Evolutionary conservation across 202 grass and related monocot genomes (phyloP).

Genomic region (Setaria italica): DNA sequence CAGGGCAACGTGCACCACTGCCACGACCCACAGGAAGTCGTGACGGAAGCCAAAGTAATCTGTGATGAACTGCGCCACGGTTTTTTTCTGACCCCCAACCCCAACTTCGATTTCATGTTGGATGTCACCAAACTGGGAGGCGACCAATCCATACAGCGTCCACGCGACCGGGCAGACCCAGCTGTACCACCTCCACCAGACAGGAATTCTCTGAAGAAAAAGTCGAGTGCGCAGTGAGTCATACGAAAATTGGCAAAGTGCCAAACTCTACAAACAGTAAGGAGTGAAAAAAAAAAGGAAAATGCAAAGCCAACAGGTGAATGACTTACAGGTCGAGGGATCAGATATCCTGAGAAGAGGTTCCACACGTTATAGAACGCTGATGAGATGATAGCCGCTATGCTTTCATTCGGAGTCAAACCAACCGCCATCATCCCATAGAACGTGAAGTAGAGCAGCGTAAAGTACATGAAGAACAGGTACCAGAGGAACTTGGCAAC

Average conservation of each 20-base stretch:
- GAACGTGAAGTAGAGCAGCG: conserved; percentile 81
- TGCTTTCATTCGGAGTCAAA: conserved; percentile 79
- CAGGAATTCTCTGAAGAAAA: conserved; percentile 63
- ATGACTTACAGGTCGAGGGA: conserved; percentile 75
- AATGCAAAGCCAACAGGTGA: conserved; percentile 13
- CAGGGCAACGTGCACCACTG: conserved; percentile 53
- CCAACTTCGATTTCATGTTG: neutral
- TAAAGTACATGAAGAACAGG: conserved; percentile 94
- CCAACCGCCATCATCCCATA: conserved; percentile 92
- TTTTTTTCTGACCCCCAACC: neutral
- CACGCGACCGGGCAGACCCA: conserved; percentile 80
- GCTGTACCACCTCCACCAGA: conserved; percentile 91
- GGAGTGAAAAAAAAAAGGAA: neutral
- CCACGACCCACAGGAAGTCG: conserved; percentile 63
- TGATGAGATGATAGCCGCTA: conserved; percentile 72
- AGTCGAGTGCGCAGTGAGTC: conserved; percentile 14
- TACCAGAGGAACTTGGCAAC: conserved; percentile 89
- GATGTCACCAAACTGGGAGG: conserved; percentile 74
- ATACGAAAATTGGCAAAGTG: neutral
- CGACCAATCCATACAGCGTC: conserved; percentile 71
- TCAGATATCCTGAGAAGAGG: conserved; percentile 85
- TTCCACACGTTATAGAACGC: conserved; percentile 85
- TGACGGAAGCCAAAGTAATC: conserved; percentile 64
- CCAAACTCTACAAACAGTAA: neutral
- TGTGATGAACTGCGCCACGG: conserved; percentile 45